Percentiles rank a stretch among this genome's conserved stretches.
phyloP scores from a whole-genome alignment of 257 asterid species.

The Rauvolfia tetraphylla region DNA sequence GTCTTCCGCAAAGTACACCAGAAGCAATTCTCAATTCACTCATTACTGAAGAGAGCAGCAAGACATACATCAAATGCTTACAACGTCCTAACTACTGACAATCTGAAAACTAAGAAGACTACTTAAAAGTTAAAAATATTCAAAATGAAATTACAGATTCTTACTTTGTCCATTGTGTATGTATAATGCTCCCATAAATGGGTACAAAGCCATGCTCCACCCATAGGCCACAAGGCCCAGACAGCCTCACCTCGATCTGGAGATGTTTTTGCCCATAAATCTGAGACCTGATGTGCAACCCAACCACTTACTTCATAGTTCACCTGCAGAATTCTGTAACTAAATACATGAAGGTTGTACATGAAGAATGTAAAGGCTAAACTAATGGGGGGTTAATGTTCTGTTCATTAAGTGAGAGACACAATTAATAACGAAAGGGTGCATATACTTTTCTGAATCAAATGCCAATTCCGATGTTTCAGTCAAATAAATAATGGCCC shows the following conservation, averaged over 20 bases:
- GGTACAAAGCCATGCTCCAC: constrained; percentile 84
- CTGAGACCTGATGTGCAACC: constrained; percentile 83
- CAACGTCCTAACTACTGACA: not conserved
- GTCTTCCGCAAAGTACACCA: not conserved
- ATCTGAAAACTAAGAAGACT: not conserved
- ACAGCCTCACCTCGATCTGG: constrained; percentile 55
- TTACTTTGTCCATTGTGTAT: constrained; percentile 67
- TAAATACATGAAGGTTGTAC: constrained; percentile 55
- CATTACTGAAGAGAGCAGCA: not conserved
- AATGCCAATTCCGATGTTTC: not conserved
- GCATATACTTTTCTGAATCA: not conserved
- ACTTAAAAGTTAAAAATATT: not conserved
- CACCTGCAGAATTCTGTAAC: constrained; percentile 67
- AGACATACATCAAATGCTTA: not conserved
- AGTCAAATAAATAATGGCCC: constrained; percentile 1
- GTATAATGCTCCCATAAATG: constrained; percentile 84
- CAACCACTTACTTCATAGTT: constrained; percentile 74
- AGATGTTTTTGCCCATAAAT: constrained; percentile 80
- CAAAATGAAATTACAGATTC: constrained; percentile 1
- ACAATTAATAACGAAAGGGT: not conserved
- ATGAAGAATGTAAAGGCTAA: constrained; percentile 7
- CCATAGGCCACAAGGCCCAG: constrained; percentile 87
- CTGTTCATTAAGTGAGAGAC: not conserved
- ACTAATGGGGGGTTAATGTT: not conserved
- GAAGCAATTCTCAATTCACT: not conserved